phyloP scores from a whole-genome alignment of 768 basidiomycete genomes.

The Dendrothele bispora region DNA sequence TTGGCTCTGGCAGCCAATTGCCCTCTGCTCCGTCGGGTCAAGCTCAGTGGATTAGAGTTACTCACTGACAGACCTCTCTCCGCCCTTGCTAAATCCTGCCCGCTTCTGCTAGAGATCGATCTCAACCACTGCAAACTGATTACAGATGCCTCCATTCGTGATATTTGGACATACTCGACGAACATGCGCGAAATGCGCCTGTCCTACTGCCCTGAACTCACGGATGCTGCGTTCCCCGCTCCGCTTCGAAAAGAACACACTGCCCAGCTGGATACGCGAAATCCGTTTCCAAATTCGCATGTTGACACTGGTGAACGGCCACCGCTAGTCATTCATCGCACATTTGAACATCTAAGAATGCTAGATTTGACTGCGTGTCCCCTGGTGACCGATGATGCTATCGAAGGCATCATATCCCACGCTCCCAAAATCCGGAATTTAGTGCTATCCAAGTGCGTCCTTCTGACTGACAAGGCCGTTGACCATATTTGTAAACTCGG shows the following conservation, averaged over 20 bases:
- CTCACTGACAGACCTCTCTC: slow-evolving; percentile 79
- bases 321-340: slow-evolving; percentile 61
- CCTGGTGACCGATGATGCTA: slow-evolving; percentile 76
- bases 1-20: slow-evolving; percentile 74
- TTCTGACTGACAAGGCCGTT: slow-evolving; percentile 79
- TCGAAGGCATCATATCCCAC: slow-evolving; percentile 80
- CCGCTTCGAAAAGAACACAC: slow-evolving; percentile 42
- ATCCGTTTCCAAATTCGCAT: slow-evolving; percentile 42
- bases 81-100: slow-evolving; percentile 74
- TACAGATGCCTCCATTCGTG: slow-evolving; percentile 75
- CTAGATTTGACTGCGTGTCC: slow-evolving; percentile 89
- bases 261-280: slow-evolving; percentile 30
- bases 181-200: slow-evolving; percentile 92
- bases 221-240: slow-evolving; percentile 85
- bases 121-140: slow-evolving; percentile 80
- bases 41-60: slow-evolving; percentile 73
- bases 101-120: slow-evolving; percentile 91
- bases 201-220: slow-evolving; percentile 74
- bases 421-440: slow-evolving; percentile 85
- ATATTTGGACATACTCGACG: slow-evolving; percentile 77
- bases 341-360: slow-evolving; percentile 87
- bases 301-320: slow-evolving; percentile 46
- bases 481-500: slow-evolving; percentile 85
- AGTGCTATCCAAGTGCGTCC: slow-evolving; percentile 80
- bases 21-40: slow-evolving; percentile 82